A percentile compares a stretch with the other conserved stretches of the same genome.
Conservation (phyloP, 768 basidiomycete genomes). For the Phaeotremella skinneri region DNA sequence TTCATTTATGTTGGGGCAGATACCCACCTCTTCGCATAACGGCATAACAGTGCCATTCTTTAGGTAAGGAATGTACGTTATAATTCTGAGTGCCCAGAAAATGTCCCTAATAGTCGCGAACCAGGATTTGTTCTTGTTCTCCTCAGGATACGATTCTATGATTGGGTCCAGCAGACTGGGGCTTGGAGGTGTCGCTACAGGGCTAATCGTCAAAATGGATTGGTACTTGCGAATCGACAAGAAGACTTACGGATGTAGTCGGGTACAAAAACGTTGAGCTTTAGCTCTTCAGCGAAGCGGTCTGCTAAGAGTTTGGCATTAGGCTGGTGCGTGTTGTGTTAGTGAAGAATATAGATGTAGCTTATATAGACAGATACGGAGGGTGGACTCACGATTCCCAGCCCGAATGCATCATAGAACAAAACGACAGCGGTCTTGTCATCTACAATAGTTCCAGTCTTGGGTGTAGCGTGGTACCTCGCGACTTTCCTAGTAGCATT, state of each 20-base stretch:
- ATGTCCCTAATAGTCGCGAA: constrained; percentile 13
- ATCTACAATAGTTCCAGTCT: constrained; percentile 15
- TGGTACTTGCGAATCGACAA: neutral
- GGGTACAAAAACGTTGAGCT: constrained; percentile 33
- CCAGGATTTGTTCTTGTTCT: constrained; percentile 22
- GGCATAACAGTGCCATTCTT: constrained; percentile 8
- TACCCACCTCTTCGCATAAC: constrained; percentile 22
- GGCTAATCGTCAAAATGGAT: constrained; percentile 1
- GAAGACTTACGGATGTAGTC: constrained; percentile 38
- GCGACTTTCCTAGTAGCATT: constrained; percentile 12
- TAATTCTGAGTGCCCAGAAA: constrained; percentile 1
- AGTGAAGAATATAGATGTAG: constrained; percentile 9
- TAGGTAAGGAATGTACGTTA: constrained; percentile 8
- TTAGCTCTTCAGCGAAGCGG: constrained; percentile 28
- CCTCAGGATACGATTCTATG: constrained; percentile 22
- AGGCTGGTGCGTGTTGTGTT: constrained; percentile 33
- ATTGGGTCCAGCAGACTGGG: constrained; percentile 17
- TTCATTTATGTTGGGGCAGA: neutral
- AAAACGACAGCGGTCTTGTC: constrained; percentile 7
- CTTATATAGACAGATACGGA: neutral
- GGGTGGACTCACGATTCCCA: neutral
- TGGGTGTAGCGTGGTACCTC: constrained; percentile 32
- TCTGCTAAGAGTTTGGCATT: constrained; percentile 41
- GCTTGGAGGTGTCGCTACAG: constrained; percentile 24
- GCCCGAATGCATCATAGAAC: constrained; percentile 2